phyloP scores from a whole-genome alignment of 192 early-diverging fungal species.

The Mortierella alpina region DNA sequence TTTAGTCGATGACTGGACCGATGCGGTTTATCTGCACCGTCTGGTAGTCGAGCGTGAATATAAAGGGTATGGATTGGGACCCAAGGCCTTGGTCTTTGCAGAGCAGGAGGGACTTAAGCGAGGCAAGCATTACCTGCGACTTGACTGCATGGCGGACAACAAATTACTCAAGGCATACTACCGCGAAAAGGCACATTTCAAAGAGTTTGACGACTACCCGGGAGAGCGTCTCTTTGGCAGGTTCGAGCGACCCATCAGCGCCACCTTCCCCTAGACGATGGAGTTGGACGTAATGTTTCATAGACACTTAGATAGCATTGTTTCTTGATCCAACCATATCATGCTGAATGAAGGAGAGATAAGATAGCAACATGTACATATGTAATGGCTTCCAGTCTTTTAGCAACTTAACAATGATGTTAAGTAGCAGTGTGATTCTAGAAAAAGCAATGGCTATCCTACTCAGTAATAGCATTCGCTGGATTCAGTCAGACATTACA shows the following conservation, averaged over 20 bases:
- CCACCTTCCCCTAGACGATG: slow-evolving; percentile 4
- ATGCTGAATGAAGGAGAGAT: too few species aligned
- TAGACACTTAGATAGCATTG: too few species aligned
- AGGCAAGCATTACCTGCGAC: slow-evolving; percentile 35
- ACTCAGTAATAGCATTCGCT: too few species aligned
- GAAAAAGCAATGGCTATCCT: too few species aligned
- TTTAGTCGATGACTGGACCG: slow-evolving; percentile 48
- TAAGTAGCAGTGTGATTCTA: too few species aligned
- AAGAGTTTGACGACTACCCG: slow-evolving; percentile 50
- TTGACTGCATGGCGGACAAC: slow-evolving; percentile 54
- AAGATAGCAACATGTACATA: too few species aligned
- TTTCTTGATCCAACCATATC: too few species aligned
- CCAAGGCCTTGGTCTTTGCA: slow-evolving; percentile 41
- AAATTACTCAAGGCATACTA: slow-evolving; percentile 49
- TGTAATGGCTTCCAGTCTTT: too few species aligned
- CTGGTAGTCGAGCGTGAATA: slow-evolving; percentile 50
- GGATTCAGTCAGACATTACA: too few species aligned
- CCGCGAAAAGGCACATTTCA: slow-evolving; percentile 41
- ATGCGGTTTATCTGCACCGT: slow-evolving; percentile 47
- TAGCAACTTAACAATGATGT: too few species aligned
- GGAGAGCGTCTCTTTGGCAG: slow-evolving; percentile 48
- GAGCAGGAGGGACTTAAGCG: slow-evolving; percentile 40
- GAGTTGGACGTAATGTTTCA: too few species aligned
- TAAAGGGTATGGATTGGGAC: slow-evolving; percentile 40
- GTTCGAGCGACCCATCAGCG: slow-evolving; percentile 44